phyloP scores from a whole-genome alignment of 1,284 basidiomycete species.

The Porodaedalea pini region DNA sequence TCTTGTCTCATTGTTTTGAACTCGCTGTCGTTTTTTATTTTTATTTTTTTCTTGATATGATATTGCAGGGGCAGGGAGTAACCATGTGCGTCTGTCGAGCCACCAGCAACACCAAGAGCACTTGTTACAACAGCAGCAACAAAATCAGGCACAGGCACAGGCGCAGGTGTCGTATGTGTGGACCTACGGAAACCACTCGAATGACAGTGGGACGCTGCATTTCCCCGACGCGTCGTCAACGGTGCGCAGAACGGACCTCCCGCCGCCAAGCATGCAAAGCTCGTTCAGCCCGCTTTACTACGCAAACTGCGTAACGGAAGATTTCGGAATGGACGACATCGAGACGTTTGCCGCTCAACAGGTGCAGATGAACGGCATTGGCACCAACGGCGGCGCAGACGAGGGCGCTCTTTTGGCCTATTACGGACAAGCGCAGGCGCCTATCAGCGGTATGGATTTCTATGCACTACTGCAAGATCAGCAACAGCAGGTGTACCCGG shows the following conservation, averaged over 20 bases:
- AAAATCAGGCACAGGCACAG: background rate
- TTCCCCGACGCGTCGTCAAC: background rate
- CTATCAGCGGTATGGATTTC: background rate
- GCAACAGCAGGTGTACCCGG: background rate
- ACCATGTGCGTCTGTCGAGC: background rate
- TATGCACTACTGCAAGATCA: background rate
- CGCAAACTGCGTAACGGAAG: background rate
- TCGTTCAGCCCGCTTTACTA: conserved; percentile 16
- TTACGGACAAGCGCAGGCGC: background rate
- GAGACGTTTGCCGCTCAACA: background rate
- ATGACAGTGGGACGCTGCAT: background rate
- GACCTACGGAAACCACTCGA: background rate
- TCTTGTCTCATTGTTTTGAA: conserved; percentile 7
- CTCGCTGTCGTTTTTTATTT: background rate
- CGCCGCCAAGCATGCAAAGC: conserved; percentile 9
- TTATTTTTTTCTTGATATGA: background rate
- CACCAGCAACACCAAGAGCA: background rate
- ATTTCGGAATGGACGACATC: background rate
- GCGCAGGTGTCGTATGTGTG: background rate
- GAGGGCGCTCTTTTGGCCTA: background rate
- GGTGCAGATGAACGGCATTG: background rate
- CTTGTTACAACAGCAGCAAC: background rate
- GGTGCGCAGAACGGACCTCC: conserved; percentile 4
- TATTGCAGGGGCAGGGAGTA: conserved; percentile 4
- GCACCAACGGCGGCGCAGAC: background rate